phyloP scores from a whole-genome alignment of 805 yeast species.

The Zygoascus tannicola region DNA sequence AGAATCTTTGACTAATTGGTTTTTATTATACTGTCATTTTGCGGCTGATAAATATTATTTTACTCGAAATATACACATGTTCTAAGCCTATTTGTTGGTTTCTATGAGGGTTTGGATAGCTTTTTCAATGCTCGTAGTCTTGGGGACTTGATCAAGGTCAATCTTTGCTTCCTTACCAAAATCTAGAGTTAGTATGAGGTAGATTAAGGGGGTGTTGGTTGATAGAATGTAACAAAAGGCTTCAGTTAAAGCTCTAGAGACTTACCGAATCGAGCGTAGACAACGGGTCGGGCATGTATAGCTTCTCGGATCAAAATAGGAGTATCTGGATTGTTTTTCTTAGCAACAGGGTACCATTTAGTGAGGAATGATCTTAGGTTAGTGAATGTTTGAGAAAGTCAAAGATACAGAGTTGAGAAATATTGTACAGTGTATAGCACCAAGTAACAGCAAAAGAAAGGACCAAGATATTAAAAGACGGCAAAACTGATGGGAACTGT shows the following conservation, averaged over 20 bases:
- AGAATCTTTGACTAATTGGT: no score
- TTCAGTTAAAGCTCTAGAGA: background rate
- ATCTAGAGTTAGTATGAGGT: constrained; percentile 11
- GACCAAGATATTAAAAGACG: no score
- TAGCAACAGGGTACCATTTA: constrained; percentile 55
- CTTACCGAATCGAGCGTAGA: constrained; percentile 59
- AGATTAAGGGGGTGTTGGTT: background rate
- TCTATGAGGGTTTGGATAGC: constrained; percentile 34
- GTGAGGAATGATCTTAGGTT: constrained; percentile 47
- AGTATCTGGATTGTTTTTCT: constrained; percentile 50
- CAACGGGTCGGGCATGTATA: constrained; percentile 58
- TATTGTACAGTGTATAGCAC: no score
- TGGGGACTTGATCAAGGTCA: constrained; percentile 36
- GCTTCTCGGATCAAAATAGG: constrained; percentile 78
- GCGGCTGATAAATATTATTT: no score
- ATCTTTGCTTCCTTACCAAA: constrained; percentile 35
- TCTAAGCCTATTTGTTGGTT: background rate
- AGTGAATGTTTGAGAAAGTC: no score
- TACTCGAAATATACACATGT: no score
- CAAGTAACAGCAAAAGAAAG: no score
- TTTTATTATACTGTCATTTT: no score
- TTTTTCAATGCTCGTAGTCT: constrained; percentile 24
- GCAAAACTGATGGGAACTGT: no score
- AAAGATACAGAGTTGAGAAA: no score
- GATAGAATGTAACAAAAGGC: background rate